Conservation (phyloP, 805 yeast genomes). For the Kazachstania bromeliacearum region DNA sequence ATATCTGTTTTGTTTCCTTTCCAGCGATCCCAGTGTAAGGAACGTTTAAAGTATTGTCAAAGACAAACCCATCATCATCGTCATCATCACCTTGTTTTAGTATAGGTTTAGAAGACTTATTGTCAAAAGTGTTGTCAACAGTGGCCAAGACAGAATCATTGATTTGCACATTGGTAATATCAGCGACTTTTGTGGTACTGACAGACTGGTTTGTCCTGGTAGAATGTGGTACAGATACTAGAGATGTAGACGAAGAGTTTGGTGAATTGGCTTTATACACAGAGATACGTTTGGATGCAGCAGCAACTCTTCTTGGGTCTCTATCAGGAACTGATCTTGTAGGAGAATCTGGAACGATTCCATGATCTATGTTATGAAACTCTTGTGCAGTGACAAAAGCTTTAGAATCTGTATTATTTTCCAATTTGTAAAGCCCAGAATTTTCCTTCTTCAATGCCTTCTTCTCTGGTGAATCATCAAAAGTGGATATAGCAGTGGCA, state of each 20-base stretch:
- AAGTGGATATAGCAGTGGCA: slow-evolving; percentile 18
- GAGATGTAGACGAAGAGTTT: background rate
- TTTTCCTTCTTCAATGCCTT: background rate
- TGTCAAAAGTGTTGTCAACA: slow-evolving; percentile 6
- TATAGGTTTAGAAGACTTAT: background rate
- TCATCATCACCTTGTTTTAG: background rate
- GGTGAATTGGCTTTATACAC: background rate
- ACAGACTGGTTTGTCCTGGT: background rate
- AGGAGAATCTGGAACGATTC: background rate
- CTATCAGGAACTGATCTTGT: background rate
- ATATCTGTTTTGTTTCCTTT: slow-evolving; percentile 12
- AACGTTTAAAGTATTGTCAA: slow-evolving; percentile 13
- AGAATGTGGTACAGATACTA: background rate
- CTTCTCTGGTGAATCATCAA: slow-evolving; percentile 22
- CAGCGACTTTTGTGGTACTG: background rate
- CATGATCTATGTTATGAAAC: slow-evolving; percentile 3
- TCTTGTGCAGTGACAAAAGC: slow-evolving; percentile 26
- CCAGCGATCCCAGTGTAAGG: slow-evolving; percentile 6
- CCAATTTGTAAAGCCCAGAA: slow-evolving; percentile 16
- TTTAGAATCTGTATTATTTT: slow-evolving; percentile 20
- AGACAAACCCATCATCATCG: slow-evolving; percentile 17
- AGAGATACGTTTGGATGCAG: slow-evolving; percentile 3
- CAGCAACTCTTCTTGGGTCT: slow-evolving; percentile 2
- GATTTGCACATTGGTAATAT: background rate
- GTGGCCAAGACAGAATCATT: slow-evolving; percentile 6